Conservation (phyloP, 2,329 filamentous ascomycete species). For the Penicillium sp. region DNA sequence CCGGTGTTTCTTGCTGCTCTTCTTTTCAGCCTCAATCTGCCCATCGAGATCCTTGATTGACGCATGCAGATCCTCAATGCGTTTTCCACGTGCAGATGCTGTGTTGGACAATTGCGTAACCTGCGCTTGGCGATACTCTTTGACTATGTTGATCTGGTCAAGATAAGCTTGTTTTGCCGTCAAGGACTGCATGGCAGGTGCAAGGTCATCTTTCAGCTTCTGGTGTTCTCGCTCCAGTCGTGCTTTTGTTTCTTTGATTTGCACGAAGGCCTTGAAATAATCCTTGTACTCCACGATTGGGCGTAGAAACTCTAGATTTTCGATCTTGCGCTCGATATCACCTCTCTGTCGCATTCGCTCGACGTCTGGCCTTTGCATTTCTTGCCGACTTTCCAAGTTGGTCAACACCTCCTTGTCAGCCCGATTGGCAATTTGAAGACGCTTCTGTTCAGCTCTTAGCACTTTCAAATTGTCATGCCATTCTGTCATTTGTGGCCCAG, state of each 20-base stretch:
- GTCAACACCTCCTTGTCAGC: conserved; percentile 58
- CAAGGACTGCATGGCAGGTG: conserved; percentile 64
- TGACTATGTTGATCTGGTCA: conserved; percentile 49
- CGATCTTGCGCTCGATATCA: conserved; percentile 58
- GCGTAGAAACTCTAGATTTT: conserved; percentile 59
- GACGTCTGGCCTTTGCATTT: conserved; percentile 70
- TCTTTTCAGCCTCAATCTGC: conserved; percentile 49
- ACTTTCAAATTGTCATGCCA: conserved; percentile 71
- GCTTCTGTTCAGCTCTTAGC: conserved; percentile 64
- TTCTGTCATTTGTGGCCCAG: conserved; percentile 69
- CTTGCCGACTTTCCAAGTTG: conserved; percentile 66
- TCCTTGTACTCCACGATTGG: conserved; percentile 61
- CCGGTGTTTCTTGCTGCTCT: conserved; percentile 48
- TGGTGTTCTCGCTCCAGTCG: conserved; percentile 53
- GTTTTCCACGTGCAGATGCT: conserved; percentile 38
- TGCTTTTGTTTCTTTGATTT: conserved; percentile 53
- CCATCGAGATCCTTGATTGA: conserved; percentile 34
- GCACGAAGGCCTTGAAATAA: conserved; percentile 45
- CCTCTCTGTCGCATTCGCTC: conserved; percentile 73
- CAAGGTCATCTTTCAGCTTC: conserved; percentile 55
- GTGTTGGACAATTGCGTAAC: conserved; percentile 52
- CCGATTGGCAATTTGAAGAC: conserved; percentile 53
- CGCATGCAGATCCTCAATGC: conserved; percentile 38
- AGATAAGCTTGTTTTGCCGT: conserved; percentile 64
- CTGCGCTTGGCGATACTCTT: conserved; percentile 50